Evolutionary conservation across 305 asterid genomes (phyloP).

Genomic region (Fraxinus albicans): DNA sequence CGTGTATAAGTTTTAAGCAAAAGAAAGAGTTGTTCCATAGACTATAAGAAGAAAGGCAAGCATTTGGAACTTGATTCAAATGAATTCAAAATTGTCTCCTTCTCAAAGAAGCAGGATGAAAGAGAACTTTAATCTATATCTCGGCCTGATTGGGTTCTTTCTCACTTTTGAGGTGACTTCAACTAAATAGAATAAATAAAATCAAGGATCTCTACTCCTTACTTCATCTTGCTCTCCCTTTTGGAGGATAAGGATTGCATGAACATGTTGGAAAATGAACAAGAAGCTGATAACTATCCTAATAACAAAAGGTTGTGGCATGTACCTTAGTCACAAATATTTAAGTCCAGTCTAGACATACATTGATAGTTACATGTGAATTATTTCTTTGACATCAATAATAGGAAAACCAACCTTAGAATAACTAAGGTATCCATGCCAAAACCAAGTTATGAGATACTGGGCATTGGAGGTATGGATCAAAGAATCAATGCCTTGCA

Average conservation of each 20-base stretch:
- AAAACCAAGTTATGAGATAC: not conserved
- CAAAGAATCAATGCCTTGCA: constrained; percentile 7
- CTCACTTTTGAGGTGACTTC: not conserved
- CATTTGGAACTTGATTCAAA: not conserved
- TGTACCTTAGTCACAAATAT: not conserved
- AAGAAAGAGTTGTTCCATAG: not conserved
- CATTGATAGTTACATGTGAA: not conserved
- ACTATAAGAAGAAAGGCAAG: not conserved
- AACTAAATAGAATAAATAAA: not conserved
- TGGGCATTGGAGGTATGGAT: constrained; percentile 2
- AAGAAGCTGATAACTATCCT: not conserved
- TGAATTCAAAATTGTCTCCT: not conserved
- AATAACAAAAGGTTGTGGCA: not conserved
- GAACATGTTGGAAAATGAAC: constrained; percentile 2
- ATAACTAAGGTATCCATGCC: not conserved
- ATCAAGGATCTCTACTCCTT: not conserved
- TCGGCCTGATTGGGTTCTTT: not conserved
- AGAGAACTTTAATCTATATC: not conserved
- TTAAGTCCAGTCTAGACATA: not conserved
- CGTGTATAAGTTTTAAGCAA: not conserved
- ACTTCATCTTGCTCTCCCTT: not conserved
- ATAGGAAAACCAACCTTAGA: not conserved
- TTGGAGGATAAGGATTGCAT: not conserved
- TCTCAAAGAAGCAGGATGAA: not conserved
- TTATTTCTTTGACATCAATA: not conserved